Evolutionary conservation across 768 basidiomycete genomes (phyloP), one percentile per base, ranked within the genome.

Genomic region (Collybia sp.): DNA sequence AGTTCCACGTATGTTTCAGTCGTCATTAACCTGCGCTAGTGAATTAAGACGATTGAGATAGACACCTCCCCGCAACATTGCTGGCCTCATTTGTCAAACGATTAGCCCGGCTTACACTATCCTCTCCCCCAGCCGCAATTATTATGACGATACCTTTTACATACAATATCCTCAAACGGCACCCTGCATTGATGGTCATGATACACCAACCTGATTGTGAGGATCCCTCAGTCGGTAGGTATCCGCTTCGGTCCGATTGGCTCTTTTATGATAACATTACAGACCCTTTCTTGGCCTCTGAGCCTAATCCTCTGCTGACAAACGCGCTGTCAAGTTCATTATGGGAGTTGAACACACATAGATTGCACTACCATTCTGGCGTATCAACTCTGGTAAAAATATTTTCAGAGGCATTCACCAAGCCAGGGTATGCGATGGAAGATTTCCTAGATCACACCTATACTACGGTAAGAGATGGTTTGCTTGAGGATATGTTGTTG

Each of bases 361-460:
- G 77, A 48, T 64, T 72, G 17, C 95, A 99, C 64, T 97, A 97
- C 59, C 83, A 93, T 50, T 69, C 88, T 1, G 78, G 82, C 1
- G 86, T 95, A n/a, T 82, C 89, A n/a, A 90, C 90, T 0, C 63
- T 98, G 39, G 83, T 82, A 20, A 85, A 85, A 58, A 84, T 99
- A 45, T 90, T 96, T 54, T 75, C 75, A 11, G 93, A 94, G 59
- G 85, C 88, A 4, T 96, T 99, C 67, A 97, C 92, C n/a, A 97
- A 95, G 59, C 90, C 85, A 13, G 75, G 73, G 31, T 97, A 93
- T 64, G 71, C 80, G 12, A 79, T 96, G 80, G 95, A 98, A 54
- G 95, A 98, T 60, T 99, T 98, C 63, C 63, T 97, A 59, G 96
- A 98, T 62, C 95, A 98, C 60, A 88, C 88, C 2, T 93, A 91